Conservation (phyloP, 2,329 filamentous ascomycete species). For the Colletotrichum sublineola region DNA sequence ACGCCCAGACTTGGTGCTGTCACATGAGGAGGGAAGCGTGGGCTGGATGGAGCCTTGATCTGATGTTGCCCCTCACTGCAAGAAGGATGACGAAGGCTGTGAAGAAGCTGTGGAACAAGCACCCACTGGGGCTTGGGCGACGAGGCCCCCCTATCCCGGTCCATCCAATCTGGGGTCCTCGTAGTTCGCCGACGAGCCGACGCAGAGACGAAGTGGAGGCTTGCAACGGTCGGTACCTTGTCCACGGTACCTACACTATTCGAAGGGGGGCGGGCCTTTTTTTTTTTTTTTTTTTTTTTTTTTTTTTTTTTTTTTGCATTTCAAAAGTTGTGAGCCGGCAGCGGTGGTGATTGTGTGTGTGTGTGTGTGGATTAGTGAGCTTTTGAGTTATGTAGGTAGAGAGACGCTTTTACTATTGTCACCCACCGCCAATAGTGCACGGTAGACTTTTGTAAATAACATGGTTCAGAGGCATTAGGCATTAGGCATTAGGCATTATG, state of each 20-base stretch:
- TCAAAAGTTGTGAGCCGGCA: not conserved
- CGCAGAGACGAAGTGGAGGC: slow-evolving; percentile 31
- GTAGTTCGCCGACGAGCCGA: slow-evolving; percentile 41
- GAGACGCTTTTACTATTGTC: too few species aligned
- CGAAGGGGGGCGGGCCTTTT: too few species aligned
- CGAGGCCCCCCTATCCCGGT: not conserved
- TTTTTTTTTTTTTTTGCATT: too few species aligned
- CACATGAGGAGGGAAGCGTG: not conserved
- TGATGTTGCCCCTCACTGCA: not conserved
- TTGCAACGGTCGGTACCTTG: slow-evolving; percentile 23
- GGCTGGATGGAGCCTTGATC: slow-evolving; percentile 9
- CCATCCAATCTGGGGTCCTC: slow-evolving; percentile 34
- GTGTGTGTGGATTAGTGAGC: not conserved
- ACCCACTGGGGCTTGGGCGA: slow-evolving; percentile 1
- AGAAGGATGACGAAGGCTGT: not conserved
- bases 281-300: too few species aligned
- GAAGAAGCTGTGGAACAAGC: slow-evolving; percentile 8
- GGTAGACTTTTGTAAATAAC: too few species aligned
- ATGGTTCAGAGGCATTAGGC: too few species aligned
- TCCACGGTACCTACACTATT: too few species aligned
- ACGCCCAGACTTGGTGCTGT: slow-evolving; percentile 12
- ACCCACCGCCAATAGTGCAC: too few species aligned
- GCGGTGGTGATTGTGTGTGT: too few species aligned
- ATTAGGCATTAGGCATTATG: too few species aligned
- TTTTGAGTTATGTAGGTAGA: not conserved